Evolutionary conservation across 2,329 filamentous ascomycete species (phyloP).

Genomic region (Alternaria ethzedia): DNA sequence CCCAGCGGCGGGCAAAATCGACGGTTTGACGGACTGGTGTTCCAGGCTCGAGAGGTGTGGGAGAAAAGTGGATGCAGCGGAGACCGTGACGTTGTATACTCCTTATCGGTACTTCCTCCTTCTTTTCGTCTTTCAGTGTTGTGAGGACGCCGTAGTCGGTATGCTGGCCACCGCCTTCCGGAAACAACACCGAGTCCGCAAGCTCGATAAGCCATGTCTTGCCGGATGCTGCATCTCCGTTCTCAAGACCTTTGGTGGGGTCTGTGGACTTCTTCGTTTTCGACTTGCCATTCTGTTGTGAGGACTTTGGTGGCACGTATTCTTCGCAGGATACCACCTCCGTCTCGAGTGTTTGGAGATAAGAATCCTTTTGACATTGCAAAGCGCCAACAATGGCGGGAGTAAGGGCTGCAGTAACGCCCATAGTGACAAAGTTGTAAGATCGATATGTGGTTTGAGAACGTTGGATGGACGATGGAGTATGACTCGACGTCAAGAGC

Average conservation of each 20-base stretch:
- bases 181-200: conserved; percentile 42
- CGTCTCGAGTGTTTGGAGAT: conserved; percentile 38
- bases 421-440: conserved; percentile 19
- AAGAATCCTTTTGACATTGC: conserved; percentile 42
- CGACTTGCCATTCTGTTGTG: conserved; percentile 25
- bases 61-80: conserved; percentile 74
- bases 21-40: conserved; percentile 36
- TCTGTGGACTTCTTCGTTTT: conserved; percentile 38
- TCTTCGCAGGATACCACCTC: conserved; percentile 42
- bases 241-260: conserved; percentile 22
- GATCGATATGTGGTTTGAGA: neutral
- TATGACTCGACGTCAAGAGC: conserved; percentile 12
- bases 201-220: conserved; percentile 41
- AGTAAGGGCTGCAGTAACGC: conserved; percentile 12
- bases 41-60: conserved; percentile 87
- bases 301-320: conserved; percentile 27
- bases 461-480: neutral
- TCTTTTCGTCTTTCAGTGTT: conserved; percentile 18
- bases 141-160: conserved; percentile 40
- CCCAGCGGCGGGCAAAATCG: conserved; percentile 40
- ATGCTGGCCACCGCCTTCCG: conserved; percentile 43
- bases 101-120: conserved; percentile 33
- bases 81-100: conserved; percentile 56
- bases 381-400: conserved; percentile 40
- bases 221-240: conserved; percentile 9